Evolutionary conservation across 768 basidiomycete genomes (phyloP).

Genomic region (Megacollybia marginata): DNA sequence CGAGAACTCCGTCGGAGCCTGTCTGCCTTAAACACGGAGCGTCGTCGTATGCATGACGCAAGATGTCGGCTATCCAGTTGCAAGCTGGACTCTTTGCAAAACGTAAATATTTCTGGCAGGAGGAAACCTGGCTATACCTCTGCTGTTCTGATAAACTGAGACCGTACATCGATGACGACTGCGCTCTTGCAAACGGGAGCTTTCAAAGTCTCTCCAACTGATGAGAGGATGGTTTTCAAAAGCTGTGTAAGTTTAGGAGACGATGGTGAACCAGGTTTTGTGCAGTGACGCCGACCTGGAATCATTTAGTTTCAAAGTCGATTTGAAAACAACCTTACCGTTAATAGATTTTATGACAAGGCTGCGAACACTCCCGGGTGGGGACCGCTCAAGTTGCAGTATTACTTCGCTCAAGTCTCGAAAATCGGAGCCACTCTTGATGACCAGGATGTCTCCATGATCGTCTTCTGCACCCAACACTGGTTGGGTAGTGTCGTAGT

Average conservation of each 20-base stretch:
- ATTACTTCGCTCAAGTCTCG: conserved; percentile 74
- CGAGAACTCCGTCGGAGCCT: conserved; percentile 71
- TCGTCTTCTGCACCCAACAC: conserved; percentile 69
- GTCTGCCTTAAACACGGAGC: conserved; percentile 47
- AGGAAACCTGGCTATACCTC: conserved; percentile 39
- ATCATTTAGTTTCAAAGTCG: neutral
- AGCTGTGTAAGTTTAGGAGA: conserved; percentile 49
- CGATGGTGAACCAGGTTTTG: conserved; percentile 50
- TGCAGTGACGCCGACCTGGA: conserved; percentile 59
- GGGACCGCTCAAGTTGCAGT: conserved; percentile 53
- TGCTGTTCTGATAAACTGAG: conserved; percentile 61
- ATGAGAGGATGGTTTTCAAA: conserved; percentile 55
- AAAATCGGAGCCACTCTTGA: conserved; percentile 90
- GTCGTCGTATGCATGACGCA: conserved; percentile 79
- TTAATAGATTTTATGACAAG: conserved; percentile 56
- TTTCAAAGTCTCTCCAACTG: conserved; percentile 62
- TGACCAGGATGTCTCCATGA: conserved; percentile 58
- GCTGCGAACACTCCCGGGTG: conserved; percentile 54
- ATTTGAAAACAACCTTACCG: conserved; percentile 31
- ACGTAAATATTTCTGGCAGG: neutral
- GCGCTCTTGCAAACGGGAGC: conserved; percentile 70
- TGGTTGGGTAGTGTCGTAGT: conserved; percentile 42
- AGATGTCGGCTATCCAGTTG: conserved; percentile 84
- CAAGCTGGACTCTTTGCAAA: conserved; percentile 50
- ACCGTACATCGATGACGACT: conserved; percentile 65